A percentile compares a stretch with the other conserved stretches of the same genome.
Evolutionary conservation across 805 yeast genomes (phyloP).

Genomic region (Scheffersomyces lignosus): DNA sequence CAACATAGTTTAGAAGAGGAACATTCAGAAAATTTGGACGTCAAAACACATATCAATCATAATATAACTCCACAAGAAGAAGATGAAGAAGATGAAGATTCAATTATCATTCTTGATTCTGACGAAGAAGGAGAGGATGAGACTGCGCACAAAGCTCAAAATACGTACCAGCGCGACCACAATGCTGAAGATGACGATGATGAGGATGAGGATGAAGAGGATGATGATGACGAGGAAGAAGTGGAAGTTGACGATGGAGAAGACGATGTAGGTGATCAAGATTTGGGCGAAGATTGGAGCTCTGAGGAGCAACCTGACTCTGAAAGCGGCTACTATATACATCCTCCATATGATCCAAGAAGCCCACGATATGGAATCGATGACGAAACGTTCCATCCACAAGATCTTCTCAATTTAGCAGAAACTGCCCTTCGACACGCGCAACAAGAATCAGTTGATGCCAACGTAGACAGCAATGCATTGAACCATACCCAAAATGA

Average conservation of each 20-base stretch:
- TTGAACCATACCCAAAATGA: neutral
- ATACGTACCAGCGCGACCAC: neutral
- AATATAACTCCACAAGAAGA: no score
- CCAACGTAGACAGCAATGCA: no score
- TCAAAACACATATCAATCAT: no score
- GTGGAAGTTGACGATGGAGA: neutral
- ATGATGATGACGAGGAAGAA: conserved; percentile 1
- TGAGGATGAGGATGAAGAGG: neutral
- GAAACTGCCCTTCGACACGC: conserved; percentile 12
- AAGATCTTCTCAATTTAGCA: conserved; percentile 10
- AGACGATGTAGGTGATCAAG: neutral
- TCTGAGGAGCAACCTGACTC: neutral
- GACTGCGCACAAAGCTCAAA: neutral
- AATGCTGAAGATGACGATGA: neutral
- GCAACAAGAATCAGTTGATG: neutral
- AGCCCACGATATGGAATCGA: no score
- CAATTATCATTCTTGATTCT: neutral
- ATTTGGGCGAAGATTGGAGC: neutral
- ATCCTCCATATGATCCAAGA: no score
- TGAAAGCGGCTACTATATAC: no score
- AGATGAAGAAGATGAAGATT: neutral
- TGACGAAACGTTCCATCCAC: no score
- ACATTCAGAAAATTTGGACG: neutral
- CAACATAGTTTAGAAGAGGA: neutral
- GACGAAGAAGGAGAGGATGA: neutral